A percentile compares a stretch with the other conserved stretches of the same genome.
Conservation (phyloP, 2,329 filamentous ascomycete species). For the Arthrobotrys musiformis region DNA sequence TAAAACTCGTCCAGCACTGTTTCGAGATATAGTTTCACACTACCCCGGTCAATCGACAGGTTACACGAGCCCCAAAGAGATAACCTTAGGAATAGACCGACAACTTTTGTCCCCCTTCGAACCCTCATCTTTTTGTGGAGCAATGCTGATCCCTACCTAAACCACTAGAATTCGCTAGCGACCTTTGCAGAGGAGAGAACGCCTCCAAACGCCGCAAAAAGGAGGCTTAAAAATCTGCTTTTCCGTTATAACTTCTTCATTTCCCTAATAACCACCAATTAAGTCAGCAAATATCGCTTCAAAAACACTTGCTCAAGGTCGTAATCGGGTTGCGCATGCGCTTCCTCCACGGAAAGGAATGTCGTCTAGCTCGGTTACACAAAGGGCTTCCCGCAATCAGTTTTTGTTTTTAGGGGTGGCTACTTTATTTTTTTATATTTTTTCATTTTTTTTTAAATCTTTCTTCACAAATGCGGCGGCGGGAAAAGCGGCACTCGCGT, state of each 20-base stretch:
- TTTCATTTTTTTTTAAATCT: background rate
- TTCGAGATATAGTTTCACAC: background rate
- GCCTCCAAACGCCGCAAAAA: slow-evolving; percentile 49
- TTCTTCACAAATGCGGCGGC: slow-evolving; percentile 5
- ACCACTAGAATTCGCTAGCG: slow-evolving; percentile 17
- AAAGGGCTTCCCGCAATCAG: slow-evolving; percentile 21
- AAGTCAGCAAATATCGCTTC: background rate
- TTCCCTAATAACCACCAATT: background rate
- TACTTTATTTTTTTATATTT: background rate
- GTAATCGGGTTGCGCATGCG: slow-evolving; percentile 31
- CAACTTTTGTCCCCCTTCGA: background rate
- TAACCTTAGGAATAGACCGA: background rate
- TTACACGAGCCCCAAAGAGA: background rate
- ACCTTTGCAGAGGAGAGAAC: background rate
- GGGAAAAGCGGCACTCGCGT: slow-evolving; percentile 50
- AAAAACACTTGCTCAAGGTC: slow-evolving; percentile 33
- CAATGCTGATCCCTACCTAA: slow-evolving; percentile 47
- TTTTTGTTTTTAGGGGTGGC: slow-evolving; percentile 4
- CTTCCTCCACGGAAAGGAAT: slow-evolving; percentile 9
- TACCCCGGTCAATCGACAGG: background rate
- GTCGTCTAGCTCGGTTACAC: slow-evolving; percentile 53
- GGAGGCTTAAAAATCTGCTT: slow-evolving; percentile 51
- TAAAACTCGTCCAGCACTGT: background rate
- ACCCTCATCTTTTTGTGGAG: slow-evolving; percentile 15
- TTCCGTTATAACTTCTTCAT: slow-evolving; percentile 14